phyloP scores from a whole-genome alignment of 192 early-diverging fungal species.

The Backusella morwellensis region DNA sequence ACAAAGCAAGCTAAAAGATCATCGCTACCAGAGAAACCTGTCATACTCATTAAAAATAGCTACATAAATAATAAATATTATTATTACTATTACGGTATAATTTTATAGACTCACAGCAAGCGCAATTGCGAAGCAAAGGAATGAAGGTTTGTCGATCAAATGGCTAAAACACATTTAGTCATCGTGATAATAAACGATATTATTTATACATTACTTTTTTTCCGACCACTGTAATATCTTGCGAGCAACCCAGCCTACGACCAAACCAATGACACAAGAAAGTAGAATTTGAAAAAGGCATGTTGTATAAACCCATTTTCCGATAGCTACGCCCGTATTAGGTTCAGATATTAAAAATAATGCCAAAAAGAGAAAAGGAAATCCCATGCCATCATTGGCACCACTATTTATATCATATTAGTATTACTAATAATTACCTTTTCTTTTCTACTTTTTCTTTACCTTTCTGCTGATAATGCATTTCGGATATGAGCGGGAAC shows the following conservation, averaged over 20 bases:
- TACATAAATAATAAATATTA: background rate
- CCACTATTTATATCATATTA: conserved; percentile 44
- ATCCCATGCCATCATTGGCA: conserved; percentile 85
- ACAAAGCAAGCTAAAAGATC: conserved; percentile 77
- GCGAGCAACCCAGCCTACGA: conserved; percentile 67
- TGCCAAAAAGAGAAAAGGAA: conserved; percentile 78
- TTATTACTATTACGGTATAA: background rate
- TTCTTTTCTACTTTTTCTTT: background rate
- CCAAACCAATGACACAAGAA: conserved; percentile 64
- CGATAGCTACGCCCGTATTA: conserved; percentile 61
- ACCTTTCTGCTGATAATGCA: conserved; percentile 72
- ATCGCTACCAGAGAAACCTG: conserved; percentile 68
- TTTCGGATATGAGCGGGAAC: conserved; percentile 75
- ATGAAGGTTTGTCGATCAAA: conserved; percentile 84
- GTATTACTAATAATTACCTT: background rate
- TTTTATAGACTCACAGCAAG: conserved; percentile 51
- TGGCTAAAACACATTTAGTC: conserved; percentile 37
- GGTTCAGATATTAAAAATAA: conserved; percentile 62
- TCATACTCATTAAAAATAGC: conserved; percentile 63
- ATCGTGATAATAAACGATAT: background rate
- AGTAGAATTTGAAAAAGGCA: conserved; percentile 78
- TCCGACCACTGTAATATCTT: conserved; percentile 68
- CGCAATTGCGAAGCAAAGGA: conserved; percentile 82
- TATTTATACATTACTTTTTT: conserved; percentile 34
- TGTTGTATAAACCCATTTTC: conserved; percentile 72